Percentiles rank a stretch among this genome's conserved stretches.
Conservation (phyloP, 208 protist genomes). For the Wallacemonas sp. region DNA sequence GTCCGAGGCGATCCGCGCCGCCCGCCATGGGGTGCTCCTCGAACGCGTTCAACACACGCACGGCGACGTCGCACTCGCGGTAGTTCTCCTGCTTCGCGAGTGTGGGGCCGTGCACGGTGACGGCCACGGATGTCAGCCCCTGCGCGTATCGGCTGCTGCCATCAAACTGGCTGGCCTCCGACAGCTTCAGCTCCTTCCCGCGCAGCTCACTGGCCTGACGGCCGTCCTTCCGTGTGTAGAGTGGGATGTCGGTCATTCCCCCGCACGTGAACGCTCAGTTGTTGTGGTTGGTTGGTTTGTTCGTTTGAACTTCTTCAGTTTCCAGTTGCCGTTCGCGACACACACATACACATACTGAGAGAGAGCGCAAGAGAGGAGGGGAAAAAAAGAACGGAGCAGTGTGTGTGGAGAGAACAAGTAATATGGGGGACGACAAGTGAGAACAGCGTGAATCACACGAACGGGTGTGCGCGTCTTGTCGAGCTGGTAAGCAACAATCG, state of each 20-base stretch:
- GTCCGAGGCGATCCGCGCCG: conserved; percentile 42
- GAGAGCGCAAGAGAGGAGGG: conserved; percentile 4
- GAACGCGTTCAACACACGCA: conserved; percentile 19
- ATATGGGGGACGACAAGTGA: too few species aligned
- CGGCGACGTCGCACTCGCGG: conserved; percentile 30
- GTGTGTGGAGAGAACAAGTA: too few species aligned
- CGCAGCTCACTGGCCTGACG: conserved; percentile 66
- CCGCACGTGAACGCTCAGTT: too few species aligned
- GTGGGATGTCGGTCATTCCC: neutral
- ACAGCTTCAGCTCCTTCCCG: conserved; percentile 54
- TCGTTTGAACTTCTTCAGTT: neutral
- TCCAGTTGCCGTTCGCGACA: neutral
- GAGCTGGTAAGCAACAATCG: too few species aligned
- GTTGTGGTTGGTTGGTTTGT: too few species aligned
- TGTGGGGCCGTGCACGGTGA: conserved; percentile 69
- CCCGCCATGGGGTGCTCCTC: conserved; percentile 31
- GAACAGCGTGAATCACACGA: too few species aligned
- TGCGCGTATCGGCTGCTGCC: conserved; percentile 80
- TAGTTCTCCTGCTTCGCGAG: conserved; percentile 48
- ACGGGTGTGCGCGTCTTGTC: too few species aligned
- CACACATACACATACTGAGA: conserved; percentile 14
- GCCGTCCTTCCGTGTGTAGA: conserved; percentile 50
- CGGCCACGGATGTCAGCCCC: conserved; percentile 60
- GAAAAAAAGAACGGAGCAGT: neutral
- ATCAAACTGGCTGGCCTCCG: conserved; percentile 64